Evolutionary conservation across 169 alveolate genomes (phyloP).

Genomic region (Plasmodium vivax): DNA sequence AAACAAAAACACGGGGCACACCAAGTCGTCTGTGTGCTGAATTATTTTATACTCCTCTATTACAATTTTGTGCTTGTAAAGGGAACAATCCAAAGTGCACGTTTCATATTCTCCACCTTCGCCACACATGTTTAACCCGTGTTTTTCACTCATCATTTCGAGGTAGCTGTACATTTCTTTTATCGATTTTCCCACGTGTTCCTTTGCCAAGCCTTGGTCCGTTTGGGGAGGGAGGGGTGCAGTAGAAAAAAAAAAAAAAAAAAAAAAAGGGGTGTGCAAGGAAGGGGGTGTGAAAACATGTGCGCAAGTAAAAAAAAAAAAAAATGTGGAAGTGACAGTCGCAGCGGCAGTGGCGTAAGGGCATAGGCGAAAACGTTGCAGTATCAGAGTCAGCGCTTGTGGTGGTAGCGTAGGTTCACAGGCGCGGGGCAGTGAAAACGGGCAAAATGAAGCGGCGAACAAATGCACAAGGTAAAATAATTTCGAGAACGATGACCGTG

Average conservation of each 20-base stretch:
- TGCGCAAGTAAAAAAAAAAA: not conserved
- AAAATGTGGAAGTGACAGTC: not conserved
- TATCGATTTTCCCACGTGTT: conserved; percentile 92
- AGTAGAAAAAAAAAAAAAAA: not conserved
- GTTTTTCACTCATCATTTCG: conserved; percentile 84
- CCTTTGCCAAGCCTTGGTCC: conserved; percentile 90
- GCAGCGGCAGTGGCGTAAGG: not conserved
- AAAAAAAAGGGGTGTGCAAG: not conserved
- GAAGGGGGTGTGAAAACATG: not conserved
- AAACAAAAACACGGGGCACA: conserved; percentile 66
- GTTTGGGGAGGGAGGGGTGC: conserved; percentile 47
- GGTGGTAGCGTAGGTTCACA: not conserved
- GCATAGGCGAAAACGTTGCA: not conserved
- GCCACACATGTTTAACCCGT: conserved; percentile 97
- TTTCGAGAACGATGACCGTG: not conserved
- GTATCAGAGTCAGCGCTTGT: not conserved
- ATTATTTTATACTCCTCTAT: conserved; percentile 74
- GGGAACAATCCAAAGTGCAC: conserved; percentile 94
- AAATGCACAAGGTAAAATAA: not conserved
- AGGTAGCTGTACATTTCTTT: conserved; percentile 78
- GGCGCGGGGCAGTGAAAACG: not conserved
- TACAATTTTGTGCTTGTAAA: conserved; percentile 77
- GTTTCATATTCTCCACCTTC: conserved; percentile 99
- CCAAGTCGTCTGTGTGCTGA: conserved; percentile 57
- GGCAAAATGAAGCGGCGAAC: not conserved